Conservation (phyloP, 805 yeast species). For the Pichia manshurica region DNA sequence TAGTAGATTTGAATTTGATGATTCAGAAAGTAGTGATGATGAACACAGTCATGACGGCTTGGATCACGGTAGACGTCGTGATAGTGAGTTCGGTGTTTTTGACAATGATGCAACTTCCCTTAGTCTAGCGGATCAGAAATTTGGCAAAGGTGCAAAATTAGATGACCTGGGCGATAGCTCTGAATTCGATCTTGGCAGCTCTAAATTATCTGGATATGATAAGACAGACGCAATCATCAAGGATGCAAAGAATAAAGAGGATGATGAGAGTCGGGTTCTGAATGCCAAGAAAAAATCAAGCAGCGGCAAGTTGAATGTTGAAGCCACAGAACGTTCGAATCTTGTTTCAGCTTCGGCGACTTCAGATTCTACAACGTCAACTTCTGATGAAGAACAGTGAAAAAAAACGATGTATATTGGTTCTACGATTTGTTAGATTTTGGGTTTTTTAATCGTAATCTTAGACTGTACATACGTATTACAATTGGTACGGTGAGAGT, state of each 20-base stretch:
- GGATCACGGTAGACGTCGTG: conserved; percentile 6
- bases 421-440: no score
- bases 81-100: conserved; percentile 2
- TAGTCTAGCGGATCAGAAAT: not conserved
- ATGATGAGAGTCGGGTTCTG: not conserved
- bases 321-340: not conserved
- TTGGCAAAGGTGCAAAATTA: not conserved
- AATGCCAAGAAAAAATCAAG: not conserved
- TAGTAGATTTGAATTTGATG: conserved; percentile 25
- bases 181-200: conserved; percentile 10
- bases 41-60: conserved; percentile 7
- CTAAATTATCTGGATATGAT: conserved; percentile 2
- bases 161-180: not conserved
- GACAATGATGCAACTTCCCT: conserved; percentile 9
- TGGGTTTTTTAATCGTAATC: no score
- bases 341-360: not conserved
- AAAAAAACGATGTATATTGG: not conserved
- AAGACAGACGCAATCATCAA: conserved; percentile 1
- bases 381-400: conserved; percentile 5
- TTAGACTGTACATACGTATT: no score
- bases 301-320: not conserved
- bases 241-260: conserved; percentile 1
- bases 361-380: conserved; percentile 1
- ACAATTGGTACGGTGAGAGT: no score
- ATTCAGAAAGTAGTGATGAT: conserved; percentile 12